These are phyloP conservation scores for Symbiotaphrina buchneri DNA, from an alignment of 495 filamentous ascomycete species.

Conservation along the genomic window DNA sequence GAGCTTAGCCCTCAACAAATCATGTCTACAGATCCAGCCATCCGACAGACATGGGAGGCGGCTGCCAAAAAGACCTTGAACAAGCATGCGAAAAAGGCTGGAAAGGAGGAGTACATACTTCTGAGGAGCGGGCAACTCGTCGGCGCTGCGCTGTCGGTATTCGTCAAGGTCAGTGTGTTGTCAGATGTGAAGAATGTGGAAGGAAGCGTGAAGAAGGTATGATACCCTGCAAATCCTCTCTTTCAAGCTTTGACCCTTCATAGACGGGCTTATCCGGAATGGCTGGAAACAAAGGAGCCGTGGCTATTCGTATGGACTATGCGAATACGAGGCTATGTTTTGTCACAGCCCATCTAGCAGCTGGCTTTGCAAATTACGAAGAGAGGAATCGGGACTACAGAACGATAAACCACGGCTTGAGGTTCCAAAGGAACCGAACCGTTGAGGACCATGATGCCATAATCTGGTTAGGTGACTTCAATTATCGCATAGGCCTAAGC, in stretches of 20 bases:
- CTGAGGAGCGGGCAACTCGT: conserved; percentile 87
- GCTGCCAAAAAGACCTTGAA: conserved; percentile 65
- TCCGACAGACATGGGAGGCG: conserved; percentile 67
- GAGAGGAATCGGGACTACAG: conserved; percentile 84
- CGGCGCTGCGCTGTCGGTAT: conserved; percentile 78
- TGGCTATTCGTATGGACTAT: conserved; percentile 89
- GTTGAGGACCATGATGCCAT: conserved; percentile 87
- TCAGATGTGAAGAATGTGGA: conserved; percentile 85
- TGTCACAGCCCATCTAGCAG: conserved; percentile 89
- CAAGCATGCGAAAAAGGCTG: conserved; percentile 29
- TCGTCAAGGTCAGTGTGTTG: conserved; percentile 56
- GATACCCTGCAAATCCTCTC: background rate
- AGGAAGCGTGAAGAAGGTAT: conserved; percentile 73
- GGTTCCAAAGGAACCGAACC: conserved; percentile 71
- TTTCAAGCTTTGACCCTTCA: background rate
- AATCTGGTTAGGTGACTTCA: conserved; percentile 98
- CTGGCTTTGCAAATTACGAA: conserved; percentile 92
- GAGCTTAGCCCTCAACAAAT: conserved; percentile 93
- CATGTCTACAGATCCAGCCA: conserved; percentile 87
- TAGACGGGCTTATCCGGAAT: conserved; percentile 89
- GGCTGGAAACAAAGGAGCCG: conserved; percentile 94
- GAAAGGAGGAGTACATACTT: conserved; percentile 62
- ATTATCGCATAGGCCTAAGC: conserved; percentile 80
- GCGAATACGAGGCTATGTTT: conserved; percentile 88
- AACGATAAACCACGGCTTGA: conserved; percentile 68